phyloP scores from a whole-genome alignment of 768 basidiomycete genomes.

The Neoboletus brunneissimus region DNA sequence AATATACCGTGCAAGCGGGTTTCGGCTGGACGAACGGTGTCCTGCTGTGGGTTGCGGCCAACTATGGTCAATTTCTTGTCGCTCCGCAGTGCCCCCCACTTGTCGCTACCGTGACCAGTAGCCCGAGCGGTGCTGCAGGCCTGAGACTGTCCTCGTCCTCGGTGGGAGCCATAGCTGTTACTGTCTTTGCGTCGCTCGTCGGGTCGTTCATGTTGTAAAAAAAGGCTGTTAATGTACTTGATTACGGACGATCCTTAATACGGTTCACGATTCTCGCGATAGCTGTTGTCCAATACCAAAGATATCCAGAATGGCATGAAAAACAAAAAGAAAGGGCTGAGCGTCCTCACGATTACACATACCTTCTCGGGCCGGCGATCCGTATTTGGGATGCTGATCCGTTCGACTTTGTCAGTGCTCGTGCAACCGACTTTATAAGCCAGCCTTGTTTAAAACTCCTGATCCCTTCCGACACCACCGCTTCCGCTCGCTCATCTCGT shows the following conservation, averaged over 20 bases:
- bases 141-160: not conserved
- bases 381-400: too few species aligned
- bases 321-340: too few species aligned
- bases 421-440: not conserved
- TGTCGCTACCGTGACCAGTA: conserved; percentile 7
- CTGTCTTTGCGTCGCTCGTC: conserved; percentile 1
- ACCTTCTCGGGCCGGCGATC: too few species aligned
- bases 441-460: not conserved
- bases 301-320: not conserved
- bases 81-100: conserved; percentile 62
- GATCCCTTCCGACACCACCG: not conserved
- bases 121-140: conserved; percentile 4
- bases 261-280: not conserved
- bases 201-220: conserved; percentile 1
- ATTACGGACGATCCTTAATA: not conserved
- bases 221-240: not conserved
- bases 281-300: not conserved
- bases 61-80: conserved; percentile 58
- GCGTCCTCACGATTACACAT: too few species aligned
- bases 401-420: not conserved
- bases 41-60: conserved; percentile 67
- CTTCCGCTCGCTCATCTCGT: too few species aligned
- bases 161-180: not conserved
- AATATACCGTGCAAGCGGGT: conserved; percentile 85
- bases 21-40: conserved; percentile 92